Evolutionary conservation across 768 basidiomycete species (phyloP).

Genomic region (Lanmaoa pseudosensibilis): DNA sequence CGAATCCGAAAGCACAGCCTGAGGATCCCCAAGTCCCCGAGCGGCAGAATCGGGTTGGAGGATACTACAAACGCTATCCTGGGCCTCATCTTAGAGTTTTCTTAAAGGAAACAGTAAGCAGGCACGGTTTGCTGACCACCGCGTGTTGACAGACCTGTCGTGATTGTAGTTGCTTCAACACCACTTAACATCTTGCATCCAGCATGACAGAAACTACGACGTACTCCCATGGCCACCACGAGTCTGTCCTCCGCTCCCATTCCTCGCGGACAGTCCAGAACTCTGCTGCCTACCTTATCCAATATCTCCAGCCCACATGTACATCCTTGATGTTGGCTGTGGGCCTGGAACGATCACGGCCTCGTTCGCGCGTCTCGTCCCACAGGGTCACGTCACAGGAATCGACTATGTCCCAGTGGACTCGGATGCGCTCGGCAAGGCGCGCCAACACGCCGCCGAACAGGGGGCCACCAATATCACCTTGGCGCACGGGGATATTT

Average conservation of each 20-base stretch:
- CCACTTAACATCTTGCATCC: neutral
- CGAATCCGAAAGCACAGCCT: no score
- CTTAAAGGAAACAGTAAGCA: no score
- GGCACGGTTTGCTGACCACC: no score
- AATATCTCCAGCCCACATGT: constrained; percentile 38
- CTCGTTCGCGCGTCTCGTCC: constrained; percentile 42
- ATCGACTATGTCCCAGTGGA: constrained; percentile 36
- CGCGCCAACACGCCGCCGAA: constrained; percentile 29
- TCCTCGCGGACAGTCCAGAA: constrained; percentile 40
- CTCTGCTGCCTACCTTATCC: constrained; percentile 43
- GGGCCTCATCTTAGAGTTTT: no score
- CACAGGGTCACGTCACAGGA: constrained; percentile 43
- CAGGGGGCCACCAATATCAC: constrained; percentile 38
- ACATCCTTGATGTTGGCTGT: constrained; percentile 52
- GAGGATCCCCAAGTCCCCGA: no score
- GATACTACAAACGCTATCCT: no score
- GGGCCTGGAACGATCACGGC: constrained; percentile 53
- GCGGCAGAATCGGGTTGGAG: no score
- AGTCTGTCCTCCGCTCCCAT: constrained; percentile 38
- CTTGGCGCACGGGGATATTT: constrained; percentile 41
- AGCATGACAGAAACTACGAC: constrained; percentile 7
- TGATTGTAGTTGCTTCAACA: neutral
- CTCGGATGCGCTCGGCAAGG: constrained; percentile 36
- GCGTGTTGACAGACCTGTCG: neutral
- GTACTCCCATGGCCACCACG: constrained; percentile 31